Conservation (phyloP, 1,139 yeast genomes). For the Debaryomyces sp. region DNA sequence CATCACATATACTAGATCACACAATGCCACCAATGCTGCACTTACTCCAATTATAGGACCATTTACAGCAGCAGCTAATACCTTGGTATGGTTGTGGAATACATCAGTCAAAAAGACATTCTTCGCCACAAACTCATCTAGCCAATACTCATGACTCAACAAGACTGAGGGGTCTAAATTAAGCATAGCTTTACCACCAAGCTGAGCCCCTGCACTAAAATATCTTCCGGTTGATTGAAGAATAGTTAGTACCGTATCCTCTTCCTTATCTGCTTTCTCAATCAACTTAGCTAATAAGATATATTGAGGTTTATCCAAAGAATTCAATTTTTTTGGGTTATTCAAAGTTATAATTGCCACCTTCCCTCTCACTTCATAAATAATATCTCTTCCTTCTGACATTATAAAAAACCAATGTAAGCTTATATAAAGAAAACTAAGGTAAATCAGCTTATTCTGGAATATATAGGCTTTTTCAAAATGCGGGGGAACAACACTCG, state of each 20-base stretch:
- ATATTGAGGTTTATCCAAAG: constrained; percentile 70
- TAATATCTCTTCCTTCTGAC: constrained; percentile 34
- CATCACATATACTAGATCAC: constrained; percentile 75
- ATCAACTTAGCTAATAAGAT: constrained; percentile 60
- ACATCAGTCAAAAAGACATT: constrained; percentile 71
- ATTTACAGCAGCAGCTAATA: constrained; percentile 74
- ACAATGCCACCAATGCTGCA: constrained; percentile 71
- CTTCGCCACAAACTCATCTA: constrained; percentile 63
- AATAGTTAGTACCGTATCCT: constrained; percentile 64
- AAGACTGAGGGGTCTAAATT: constrained; percentile 26
- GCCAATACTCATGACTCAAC: constrained; percentile 57
- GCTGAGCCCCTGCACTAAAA: constrained; percentile 88
- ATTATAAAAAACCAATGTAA: neutral
- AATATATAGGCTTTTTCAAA: too few relatives aligned
- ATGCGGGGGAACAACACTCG: too few relatives aligned
- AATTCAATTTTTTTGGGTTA: constrained; percentile 64
- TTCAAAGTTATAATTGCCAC: constrained; percentile 71
- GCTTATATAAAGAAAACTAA: too few relatives aligned
- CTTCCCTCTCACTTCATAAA: constrained; percentile 55
- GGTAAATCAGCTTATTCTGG: neutral
- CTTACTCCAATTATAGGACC: constrained; percentile 88
- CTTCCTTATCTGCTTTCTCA: constrained; percentile 66
- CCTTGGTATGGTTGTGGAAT: constrained; percentile 71
- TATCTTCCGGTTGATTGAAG: constrained; percentile 73
- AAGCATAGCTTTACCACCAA: constrained; percentile 36